Percentiles rank a stretch among this genome's conserved stretches.
Conservation (phyloP, 148 eudicot genomes). For the Fallopia convolvulus region DNA sequence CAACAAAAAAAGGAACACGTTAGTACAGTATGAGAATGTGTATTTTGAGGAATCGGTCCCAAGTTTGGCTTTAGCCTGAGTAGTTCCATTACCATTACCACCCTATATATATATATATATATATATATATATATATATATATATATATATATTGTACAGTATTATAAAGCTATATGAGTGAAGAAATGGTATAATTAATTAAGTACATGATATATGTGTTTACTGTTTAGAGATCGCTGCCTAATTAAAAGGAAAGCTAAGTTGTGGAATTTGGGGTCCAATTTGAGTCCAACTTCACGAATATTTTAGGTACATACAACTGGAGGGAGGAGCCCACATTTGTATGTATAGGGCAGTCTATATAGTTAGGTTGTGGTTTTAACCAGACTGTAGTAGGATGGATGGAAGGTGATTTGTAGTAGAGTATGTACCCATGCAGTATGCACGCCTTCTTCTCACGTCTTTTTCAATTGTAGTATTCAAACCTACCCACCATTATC, state of each 20-base stretch:
- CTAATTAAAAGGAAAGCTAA: background rate
- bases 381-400: background rate
- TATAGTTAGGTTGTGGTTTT: background rate
- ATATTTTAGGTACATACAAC: too few species aligned
- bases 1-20: background rate
- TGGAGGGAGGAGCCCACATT: background rate
- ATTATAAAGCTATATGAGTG: background rate
- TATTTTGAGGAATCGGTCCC: conserved; percentile 10
- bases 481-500: background rate
- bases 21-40: too few species aligned
- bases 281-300: too few species aligned
- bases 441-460: conserved; percentile 5
- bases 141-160: too few species aligned
- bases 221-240: background rate
- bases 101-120: too few species aligned
- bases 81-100: background rate
- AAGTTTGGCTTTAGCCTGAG: background rate
- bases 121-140: too few species aligned
- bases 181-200: too few species aligned
- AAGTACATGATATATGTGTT: background rate
- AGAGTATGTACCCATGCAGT: background rate
- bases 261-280: background rate
- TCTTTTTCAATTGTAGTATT: background rate
- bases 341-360: background rate
- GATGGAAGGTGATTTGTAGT: background rate